These are phyloP conservation scores for Penicillium verrucosum DNA, from an alignment of 2,329 filamentous ascomycete species.

Conservation along the genomic window DNA sequence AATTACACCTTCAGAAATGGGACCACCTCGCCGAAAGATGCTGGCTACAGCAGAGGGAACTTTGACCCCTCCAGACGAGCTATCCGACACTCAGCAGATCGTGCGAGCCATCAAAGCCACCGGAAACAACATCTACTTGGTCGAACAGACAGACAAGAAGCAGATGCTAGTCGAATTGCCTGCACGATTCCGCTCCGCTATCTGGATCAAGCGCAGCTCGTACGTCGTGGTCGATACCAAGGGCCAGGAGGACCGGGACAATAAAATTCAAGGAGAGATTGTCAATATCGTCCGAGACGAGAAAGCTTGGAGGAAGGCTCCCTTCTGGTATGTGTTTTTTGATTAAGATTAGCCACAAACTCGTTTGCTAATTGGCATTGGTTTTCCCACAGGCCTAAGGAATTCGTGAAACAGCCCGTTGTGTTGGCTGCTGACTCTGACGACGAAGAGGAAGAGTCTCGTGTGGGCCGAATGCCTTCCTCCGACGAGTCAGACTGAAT, in stretches of 20 bases:
- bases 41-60: slow-evolving; percentile 74
- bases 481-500: slow-evolving; percentile 66
- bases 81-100: slow-evolving; percentile 58
- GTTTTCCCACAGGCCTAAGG: slow-evolving; percentile 63
- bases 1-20: slow-evolving; percentile 50
- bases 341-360: background rate
- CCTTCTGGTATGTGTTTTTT: slow-evolving; percentile 66
- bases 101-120: slow-evolving; percentile 77
- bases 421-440: slow-evolving; percentile 68
- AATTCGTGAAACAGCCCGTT: slow-evolving; percentile 63
- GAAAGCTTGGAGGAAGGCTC: slow-evolving; percentile 83
- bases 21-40: slow-evolving; percentile 70
- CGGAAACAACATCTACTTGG: slow-evolving; percentile 85
- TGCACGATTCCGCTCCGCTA: slow-evolving; percentile 80
- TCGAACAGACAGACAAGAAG: slow-evolving; percentile 66
- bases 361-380: slow-evolving; percentile 13
- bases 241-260: slow-evolving; percentile 62
- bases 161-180: slow-evolving; percentile 75
- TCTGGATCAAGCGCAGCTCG: slow-evolving; percentile 87
- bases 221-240: slow-evolving; percentile 79
- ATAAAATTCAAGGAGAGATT: slow-evolving; percentile 83
- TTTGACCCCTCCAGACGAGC: slow-evolving; percentile 55
- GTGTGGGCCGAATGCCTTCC: slow-evolving; percentile 79
- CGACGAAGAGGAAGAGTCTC: slow-evolving; percentile 73
- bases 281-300: slow-evolving; percentile 90